A percentile compares a stretch with the other conserved stretches of the same genome.
Conservation (phyloP, 1,284 basidiomycete genomes). For the Tilletia caries region DNA sequence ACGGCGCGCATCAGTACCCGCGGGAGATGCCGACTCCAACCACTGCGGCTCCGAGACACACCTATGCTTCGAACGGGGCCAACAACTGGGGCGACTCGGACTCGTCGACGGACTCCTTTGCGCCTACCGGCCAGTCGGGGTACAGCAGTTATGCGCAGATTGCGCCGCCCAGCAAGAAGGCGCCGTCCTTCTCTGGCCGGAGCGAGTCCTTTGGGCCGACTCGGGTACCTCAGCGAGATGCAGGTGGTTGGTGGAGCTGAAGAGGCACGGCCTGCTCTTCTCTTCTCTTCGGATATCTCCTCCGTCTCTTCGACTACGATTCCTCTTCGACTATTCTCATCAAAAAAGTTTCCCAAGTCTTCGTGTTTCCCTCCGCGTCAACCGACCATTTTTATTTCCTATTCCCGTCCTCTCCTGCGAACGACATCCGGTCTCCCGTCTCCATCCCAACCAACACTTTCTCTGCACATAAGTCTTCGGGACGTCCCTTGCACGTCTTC, state of each 20-base stretch:
- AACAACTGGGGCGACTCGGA: slow-evolving; percentile 6
- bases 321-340: too few species aligned
- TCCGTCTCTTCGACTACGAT: too few species aligned
- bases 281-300: too few species aligned
- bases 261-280: too few species aligned
- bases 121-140: not conserved
- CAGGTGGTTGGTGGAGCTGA: slow-evolving; percentile 4
- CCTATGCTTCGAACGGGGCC: not conserved
- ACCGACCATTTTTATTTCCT: too few species aligned
- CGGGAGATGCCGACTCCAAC: not conserved
- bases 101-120: slow-evolving; percentile 2
- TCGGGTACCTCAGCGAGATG: not conserved
- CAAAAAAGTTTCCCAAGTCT: too few species aligned
- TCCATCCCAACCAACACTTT: too few species aligned
- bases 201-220: not conserved
- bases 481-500: too few species aligned
- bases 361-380: too few species aligned
- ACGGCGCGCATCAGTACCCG: not conserved
- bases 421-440: too few species aligned
- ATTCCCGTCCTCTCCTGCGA: too few species aligned
- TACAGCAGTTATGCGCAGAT: slow-evolving; percentile 12
- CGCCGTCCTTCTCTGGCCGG: not conserved
- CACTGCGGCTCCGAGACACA: not conserved
- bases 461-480: too few species aligned
- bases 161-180: not conserved